Base-by-base conservation (phyloP, 768 basidiomycete genomes). In the Coprinopsis sp. region DNA sequence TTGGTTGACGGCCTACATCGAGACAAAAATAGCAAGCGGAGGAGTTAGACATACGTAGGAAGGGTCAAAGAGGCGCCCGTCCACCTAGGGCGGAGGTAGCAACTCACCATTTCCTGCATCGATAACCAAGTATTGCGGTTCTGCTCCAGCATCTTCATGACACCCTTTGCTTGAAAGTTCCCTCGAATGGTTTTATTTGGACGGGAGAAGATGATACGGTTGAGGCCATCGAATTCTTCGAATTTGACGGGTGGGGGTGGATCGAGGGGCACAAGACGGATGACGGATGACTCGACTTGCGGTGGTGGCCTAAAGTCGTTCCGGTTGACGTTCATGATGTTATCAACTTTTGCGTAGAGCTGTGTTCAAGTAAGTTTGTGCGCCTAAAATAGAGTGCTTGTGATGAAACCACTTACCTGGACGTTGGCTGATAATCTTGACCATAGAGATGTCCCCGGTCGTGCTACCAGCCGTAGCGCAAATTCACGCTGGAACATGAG, bases 401-500 rank as follows among this genome's bases (percentile, higher is more conserved):
- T 11, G 6, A 27, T 31, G 19, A 14, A 4, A 44, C 44, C 21
- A 13, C n/a, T 31, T 42, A 68, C 72, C 59, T 98, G 96, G 10
- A 97, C 96, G 64, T 99, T 98, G 16, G 92, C 95, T 14, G 89
- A 90, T 16, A 99, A 70, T 33, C 96, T 78, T 40, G 92, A 96
- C 96, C 96, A 99, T 4, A 95, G 70, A 4, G 80, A 71, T 3
- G 89, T 83, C 6, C 83, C 83, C 0, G 96, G 92, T 19, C 79
- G 74, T 3, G 95, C 95, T 33, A 89, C 82, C 10, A 99, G 78
- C 1, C 96, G 86, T 51, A 94, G 74, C 0, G 96, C 96, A 59
- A 99, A 99, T 66, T 99, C 96, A 46, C 93, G 87, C 69, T 99
- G 96, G 72, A 99, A 99, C 96, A 99, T 99, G 70, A 99, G 87